Percentiles rank a stretch among this genome's conserved stretches.
Conservation (phyloP, 2,329 filamentous ascomycete species). For the Tolypocladium endophyticum region DNA sequence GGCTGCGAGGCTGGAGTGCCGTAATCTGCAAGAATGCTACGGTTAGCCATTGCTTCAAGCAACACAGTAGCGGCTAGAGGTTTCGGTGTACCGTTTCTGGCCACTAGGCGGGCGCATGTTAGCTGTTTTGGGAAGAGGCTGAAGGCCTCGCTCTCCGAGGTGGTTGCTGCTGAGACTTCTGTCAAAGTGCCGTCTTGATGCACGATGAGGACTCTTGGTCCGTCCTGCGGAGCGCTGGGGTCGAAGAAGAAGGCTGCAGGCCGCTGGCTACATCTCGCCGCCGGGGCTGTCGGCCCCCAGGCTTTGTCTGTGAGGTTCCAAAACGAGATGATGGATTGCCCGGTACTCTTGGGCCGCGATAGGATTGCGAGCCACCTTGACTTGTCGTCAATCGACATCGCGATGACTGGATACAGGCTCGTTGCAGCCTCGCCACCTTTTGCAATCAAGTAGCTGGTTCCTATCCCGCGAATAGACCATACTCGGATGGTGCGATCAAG, state of each 20-base stretch:
- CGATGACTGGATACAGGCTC: constrained; percentile 48
- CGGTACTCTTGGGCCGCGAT: constrained; percentile 32
- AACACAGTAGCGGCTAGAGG: not conserved
- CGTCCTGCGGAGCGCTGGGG: constrained; percentile 20
- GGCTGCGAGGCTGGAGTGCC: constrained; percentile 6
- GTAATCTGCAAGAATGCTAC: not conserved
- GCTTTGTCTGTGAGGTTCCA: constrained; percentile 50
- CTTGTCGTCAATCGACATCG: constrained; percentile 52
- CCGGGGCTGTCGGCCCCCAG: constrained; percentile 43
- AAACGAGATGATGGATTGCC: constrained; percentile 32
- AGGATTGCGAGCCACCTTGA: constrained; percentile 58
- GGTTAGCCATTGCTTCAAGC: not conserved
- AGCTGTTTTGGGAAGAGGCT: constrained; percentile 42
- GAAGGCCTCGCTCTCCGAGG: constrained; percentile 26
- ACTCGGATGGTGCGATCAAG: constrained; percentile 59
- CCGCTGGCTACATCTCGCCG: constrained; percentile 42
- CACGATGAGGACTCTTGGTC: constrained; percentile 47
- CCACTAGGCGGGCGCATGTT: constrained; percentile 35
- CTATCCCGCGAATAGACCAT: constrained; percentile 47
- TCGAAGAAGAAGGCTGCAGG: constrained; percentile 57
- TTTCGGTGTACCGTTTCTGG: constrained; percentile 30
- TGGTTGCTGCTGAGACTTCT: constrained; percentile 37
- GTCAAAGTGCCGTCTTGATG: constrained; percentile 53
- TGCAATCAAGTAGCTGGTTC: constrained; percentile 28
- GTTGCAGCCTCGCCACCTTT: constrained; percentile 28